Percentiles rank a stretch among this genome's conserved stretches.
These are phyloP conservation scores for Colletotrichum euphorbiae DNA, from an alignment of 2,329 filamentous ascomycete species.

Conservation along the genomic window DNA sequence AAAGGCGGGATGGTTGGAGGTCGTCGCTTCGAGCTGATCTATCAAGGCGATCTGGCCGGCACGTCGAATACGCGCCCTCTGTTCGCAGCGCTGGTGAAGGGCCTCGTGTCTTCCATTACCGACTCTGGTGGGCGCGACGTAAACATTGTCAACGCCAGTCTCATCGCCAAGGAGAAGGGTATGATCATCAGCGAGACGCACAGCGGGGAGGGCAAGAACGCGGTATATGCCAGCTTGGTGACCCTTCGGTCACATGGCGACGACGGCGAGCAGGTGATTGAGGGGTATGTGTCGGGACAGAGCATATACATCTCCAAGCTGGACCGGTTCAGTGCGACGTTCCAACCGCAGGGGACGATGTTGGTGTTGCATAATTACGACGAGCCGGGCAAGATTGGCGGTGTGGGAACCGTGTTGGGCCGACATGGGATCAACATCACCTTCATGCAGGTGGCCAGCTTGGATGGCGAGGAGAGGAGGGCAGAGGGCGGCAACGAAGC, in stretches of 20 bases:
- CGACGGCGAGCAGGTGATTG: conserved; percentile 60
- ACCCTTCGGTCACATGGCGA: conserved; percentile 69
- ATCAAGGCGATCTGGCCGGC: conserved; percentile 78
- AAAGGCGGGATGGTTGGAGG: conserved; percentile 64
- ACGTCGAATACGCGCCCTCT: conserved; percentile 82
- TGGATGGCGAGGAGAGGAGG: conserved; percentile 55
- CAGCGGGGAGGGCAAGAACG: conserved; percentile 69
- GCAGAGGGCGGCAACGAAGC: conserved; percentile 69
- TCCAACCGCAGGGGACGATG: conserved; percentile 78
- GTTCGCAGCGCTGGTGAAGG: conserved; percentile 83
- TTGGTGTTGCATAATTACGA: conserved; percentile 87
- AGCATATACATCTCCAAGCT: conserved; percentile 77
- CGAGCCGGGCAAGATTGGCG: conserved; percentile 83
- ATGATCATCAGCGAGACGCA: conserved; percentile 80
- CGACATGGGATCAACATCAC: conserved; percentile 80
- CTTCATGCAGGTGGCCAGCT: conserved; percentile 79
- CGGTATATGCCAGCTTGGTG: conserved; percentile 77
- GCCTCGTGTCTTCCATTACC: conserved; percentile 76
- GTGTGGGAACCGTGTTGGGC: conserved; percentile 78
- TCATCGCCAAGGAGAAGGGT: conserved; percentile 81
- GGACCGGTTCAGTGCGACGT: conserved; percentile 79
- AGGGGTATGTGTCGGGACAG: conserved; percentile 75
- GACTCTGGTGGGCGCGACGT: conserved; percentile 75
- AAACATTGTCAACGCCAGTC: conserved; percentile 84
- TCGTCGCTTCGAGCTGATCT: conserved; percentile 79